Evolutionary conservation across 176 grass and related monocot species (phyloP).

Genomic region (Zoysia japonica): DNA sequence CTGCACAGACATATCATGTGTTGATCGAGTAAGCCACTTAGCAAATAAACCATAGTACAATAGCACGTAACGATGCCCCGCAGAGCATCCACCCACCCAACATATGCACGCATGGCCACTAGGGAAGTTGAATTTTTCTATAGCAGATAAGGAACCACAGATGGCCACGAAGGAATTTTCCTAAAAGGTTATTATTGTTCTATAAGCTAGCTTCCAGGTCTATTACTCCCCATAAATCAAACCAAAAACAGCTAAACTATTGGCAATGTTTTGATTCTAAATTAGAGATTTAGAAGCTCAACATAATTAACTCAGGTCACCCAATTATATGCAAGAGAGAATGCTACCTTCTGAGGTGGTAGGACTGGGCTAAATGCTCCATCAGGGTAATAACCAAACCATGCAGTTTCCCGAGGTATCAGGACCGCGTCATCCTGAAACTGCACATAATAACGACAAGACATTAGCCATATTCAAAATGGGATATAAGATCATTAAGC

Average conservation of each 20-base stretch:
- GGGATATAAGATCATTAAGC: neutral
- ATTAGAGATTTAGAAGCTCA: neutral
- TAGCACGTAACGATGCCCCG: neutral
- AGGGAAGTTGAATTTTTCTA: too few relatives aligned
- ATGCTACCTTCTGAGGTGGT: slow-evolving; percentile 57
- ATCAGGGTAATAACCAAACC: slow-evolving; percentile 98
- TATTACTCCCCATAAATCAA: neutral
- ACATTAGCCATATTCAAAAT: neutral
- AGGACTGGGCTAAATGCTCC: slow-evolving; percentile 63
- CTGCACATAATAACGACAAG: slow-evolving; percentile 35
- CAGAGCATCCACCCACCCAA: too few relatives aligned
- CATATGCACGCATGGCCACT: too few relatives aligned
- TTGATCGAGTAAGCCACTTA: neutral
- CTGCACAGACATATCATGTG: slow-evolving; percentile 31
- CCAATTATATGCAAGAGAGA: neutral
- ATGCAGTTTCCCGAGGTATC: slow-evolving; percentile 89
- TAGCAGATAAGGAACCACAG: too few relatives aligned
- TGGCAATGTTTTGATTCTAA: neutral
- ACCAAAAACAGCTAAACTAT: neutral
- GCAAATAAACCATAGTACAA: neutral
- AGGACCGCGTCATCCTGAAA: slow-evolving; percentile 71
- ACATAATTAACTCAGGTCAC: neutral
- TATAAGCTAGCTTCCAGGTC: neutral
- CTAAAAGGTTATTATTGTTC: neutral
- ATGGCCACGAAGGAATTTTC: too few relatives aligned